Evolutionary conservation across 2,329 filamentous ascomycete genomes (phyloP).

Genomic region (Verticillium dahliae): DNA sequence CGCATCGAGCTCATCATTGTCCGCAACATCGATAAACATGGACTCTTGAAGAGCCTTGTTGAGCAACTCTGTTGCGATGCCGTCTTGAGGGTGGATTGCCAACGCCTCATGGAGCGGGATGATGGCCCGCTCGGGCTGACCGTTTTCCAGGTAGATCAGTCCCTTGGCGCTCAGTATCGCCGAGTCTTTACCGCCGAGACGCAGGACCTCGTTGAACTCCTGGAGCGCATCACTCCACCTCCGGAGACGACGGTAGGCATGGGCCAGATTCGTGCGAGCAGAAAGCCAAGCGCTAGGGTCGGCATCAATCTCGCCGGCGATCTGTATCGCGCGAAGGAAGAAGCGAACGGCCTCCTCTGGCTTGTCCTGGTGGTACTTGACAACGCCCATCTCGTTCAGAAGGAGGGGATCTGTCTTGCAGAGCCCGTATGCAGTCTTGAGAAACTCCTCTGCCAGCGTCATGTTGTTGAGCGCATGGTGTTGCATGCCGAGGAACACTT

Average conservation of each 20-base stretch:
- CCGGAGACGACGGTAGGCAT: conserved; percentile 71
- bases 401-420: conserved; percentile 83
- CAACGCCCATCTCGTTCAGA: conserved; percentile 91
- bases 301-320: conserved; percentile 75
- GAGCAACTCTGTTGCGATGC: conserved; percentile 72
- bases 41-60: conserved; percentile 64
- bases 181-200: conserved; percentile 73
- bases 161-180: conserved; percentile 78
- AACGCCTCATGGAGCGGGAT: conserved; percentile 78
- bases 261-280: conserved; percentile 81
- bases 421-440: conserved; percentile 78
- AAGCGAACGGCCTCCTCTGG: conserved; percentile 68
- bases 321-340: conserved; percentile 69
- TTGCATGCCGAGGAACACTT: conserved; percentile 97
- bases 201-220: conserved; percentile 81
- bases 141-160: conserved; percentile 73
- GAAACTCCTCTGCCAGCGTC: conserved; percentile 86
- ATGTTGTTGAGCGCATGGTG: conserved; percentile 95
- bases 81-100: conserved; percentile 71
- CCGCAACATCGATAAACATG: conserved; percentile 36
- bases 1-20: conserved; percentile 37
- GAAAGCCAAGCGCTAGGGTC: conserved; percentile 78
- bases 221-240: conserved; percentile 65
- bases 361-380: conserved; percentile 87
- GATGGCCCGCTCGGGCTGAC: conserved; percentile 69